phyloP scores from a whole-genome alignment of 768 basidiomycete genomes.

The Kwoniella botswanensis region DNA sequence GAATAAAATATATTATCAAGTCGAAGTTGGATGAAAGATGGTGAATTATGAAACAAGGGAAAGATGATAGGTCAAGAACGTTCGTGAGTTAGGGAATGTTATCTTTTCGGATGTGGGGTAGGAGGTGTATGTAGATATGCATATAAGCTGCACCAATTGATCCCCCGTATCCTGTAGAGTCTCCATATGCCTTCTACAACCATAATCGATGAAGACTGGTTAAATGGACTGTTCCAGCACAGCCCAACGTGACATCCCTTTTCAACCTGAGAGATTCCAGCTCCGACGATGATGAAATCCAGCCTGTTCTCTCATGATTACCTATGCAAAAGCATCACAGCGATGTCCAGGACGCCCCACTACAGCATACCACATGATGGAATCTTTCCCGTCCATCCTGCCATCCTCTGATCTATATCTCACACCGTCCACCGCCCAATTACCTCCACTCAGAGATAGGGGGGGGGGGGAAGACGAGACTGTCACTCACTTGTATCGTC shows the following conservation, averaged over 20 bases:
- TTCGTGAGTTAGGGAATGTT: conserved; percentile 11
- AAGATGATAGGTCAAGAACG: conserved; percentile 2
- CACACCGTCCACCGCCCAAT: not conserved
- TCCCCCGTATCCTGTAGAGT: not conserved
- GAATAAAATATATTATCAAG: no score
- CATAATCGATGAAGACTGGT: not conserved
- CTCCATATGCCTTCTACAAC: no score
- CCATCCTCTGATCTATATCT: no score
- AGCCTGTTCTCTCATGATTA: not conserved
- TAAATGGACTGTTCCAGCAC: not conserved
- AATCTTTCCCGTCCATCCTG: no score
- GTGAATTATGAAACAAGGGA: no score
- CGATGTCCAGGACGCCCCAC: no score
- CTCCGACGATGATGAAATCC: not conserved
- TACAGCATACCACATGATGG: no score
- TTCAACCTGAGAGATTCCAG: not conserved
- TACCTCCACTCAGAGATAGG: not conserved
- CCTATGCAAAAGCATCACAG: no score
- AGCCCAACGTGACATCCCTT: not conserved
- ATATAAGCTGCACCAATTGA: not conserved
- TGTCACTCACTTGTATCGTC: conserved; percentile 31
- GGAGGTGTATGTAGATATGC: no score
- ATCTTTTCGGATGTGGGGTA: not conserved
- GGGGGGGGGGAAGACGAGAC: no score
- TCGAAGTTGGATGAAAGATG: no score